A percentile compares a stretch with the other conserved stretches of the same genome.
phyloP scores from a whole-genome alignment of 257 asterid species.

The Solanum paucissectum region DNA sequence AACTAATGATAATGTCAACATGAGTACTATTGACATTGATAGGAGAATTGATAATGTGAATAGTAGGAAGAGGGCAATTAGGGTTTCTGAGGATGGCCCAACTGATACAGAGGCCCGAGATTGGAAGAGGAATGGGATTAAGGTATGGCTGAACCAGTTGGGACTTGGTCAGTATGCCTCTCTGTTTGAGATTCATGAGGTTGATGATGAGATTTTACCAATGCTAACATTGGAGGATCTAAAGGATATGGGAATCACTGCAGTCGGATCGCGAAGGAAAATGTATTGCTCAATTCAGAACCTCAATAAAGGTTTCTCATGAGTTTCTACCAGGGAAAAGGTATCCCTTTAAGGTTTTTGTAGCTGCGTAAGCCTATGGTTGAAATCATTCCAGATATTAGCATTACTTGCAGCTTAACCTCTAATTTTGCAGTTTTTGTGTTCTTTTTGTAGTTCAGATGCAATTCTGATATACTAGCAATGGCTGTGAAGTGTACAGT shows the following conservation, averaged over 20 bases:
- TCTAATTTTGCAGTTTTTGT: background rate
- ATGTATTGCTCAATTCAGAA: slow-evolving; percentile 63
- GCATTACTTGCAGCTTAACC: background rate
- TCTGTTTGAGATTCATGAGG: slow-evolving; percentile 30
- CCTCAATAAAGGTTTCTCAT: slow-evolving; percentile 60
- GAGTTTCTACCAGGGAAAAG: slow-evolving; percentile 7
- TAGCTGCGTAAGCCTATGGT: background rate
- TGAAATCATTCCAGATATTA: background rate
- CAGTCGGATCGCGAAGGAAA: slow-evolving; percentile 83
- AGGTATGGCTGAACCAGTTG: background rate
- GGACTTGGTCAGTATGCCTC: slow-evolving; percentile 4
- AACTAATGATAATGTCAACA: background rate
- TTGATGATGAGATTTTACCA: slow-evolving; percentile 73
- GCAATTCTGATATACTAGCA: background rate
- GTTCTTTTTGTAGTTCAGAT: background rate
- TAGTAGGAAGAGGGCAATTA: background rate
- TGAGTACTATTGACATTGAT: background rate
- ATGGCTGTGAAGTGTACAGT: background rate
- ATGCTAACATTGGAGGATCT: slow-evolving; percentile 86
- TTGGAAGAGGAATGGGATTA: slow-evolving; percentile 11
- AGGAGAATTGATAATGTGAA: background rate
- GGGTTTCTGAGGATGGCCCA: slow-evolving; percentile 7
- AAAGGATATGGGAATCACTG: slow-evolving; percentile 85
- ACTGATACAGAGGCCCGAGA: background rate
- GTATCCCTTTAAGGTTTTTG: background rate